phyloP scores from a whole-genome alignment of 352 stramenopile genomes.

The Pythium apleroticum region DNA sequence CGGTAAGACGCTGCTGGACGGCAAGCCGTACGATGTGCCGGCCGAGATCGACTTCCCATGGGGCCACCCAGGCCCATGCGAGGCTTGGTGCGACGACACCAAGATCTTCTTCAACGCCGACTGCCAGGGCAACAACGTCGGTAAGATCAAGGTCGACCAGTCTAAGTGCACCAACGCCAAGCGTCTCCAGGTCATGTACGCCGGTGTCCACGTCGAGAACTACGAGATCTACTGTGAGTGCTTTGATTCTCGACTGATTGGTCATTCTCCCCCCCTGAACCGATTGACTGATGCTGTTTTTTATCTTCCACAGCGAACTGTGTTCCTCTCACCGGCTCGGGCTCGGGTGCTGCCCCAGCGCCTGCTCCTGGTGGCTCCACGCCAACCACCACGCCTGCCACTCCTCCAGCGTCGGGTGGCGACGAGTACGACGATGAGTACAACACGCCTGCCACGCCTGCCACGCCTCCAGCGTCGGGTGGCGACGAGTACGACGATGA shows the following conservation, averaged over 20 bases:
- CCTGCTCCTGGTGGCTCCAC: background rate
- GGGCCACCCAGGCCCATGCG: slow-evolving; percentile 25
- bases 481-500: background rate
- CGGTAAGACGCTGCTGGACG: slow-evolving; percentile 14
- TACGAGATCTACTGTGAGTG: slow-evolving; percentile 19
- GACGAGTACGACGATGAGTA: background rate
- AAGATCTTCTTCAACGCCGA: slow-evolving; percentile 15
- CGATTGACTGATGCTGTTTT: background rate
- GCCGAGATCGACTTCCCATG: slow-evolving; percentile 18
- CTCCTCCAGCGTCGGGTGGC: background rate
- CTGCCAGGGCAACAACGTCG: slow-evolving; percentile 21
- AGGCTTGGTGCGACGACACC: slow-evolving; percentile 24
- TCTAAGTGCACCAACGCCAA: slow-evolving; percentile 19
- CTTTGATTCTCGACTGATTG: background rate
- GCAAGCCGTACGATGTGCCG: slow-evolving; percentile 2
- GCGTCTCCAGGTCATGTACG: slow-evolving; percentile 19
- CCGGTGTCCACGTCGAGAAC: slow-evolving; percentile 17
- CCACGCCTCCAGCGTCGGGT: background rate
- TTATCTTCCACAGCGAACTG: slow-evolving; percentile 11
- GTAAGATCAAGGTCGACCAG: slow-evolving; percentile 15
- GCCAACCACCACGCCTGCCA: background rate
- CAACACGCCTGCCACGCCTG: background rate
- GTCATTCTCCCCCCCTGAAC: background rate
- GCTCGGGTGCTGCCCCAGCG: background rate
- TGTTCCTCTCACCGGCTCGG: slow-evolving; percentile 12